Evolutionary conservation across 495 filamentous ascomycete species (phyloP), one percentile per base, ranked within the genome.

Genomic region (Polyplosphaeria fusca): DNA sequence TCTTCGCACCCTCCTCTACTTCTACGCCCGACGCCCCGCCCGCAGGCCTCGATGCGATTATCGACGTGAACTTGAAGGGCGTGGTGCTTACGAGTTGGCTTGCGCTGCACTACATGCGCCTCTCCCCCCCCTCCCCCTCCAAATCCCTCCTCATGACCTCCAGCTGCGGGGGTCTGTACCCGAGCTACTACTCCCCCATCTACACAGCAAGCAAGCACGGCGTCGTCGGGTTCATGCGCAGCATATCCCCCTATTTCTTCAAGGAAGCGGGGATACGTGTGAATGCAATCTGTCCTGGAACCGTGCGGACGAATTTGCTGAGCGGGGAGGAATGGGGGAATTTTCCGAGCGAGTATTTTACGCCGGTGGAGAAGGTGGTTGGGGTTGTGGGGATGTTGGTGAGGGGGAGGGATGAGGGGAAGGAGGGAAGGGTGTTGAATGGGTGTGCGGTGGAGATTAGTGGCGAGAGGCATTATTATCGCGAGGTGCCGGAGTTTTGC

Each of bases 241-340:
- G 42, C 23, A 67, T 71, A n/a, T 65, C 67, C 5, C 35, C 41
- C 1, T 48, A 55, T 22, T 63, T 43, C 46, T 63, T 46, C 47
- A 2, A 16, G 1, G 5, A 48, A 4, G 67, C 66, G 30, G 50
- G 63, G 1, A 60, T 71, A 26, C 47, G 67, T 11, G 60, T 65
- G 5, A 69, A 71, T 45, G 62, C 62, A 5, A 68, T 70, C 28
- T 69, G 67, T 43, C 67, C 67, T 1, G 65, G 65, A 7, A 63
- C 66, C 7, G 67, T 71, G n/a, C 44, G 50, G 55, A 69, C 69
- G 28, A 69, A 69, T 49, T 59, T 69, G 12, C 55, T 71, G 13
- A 61, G 55, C 24, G 28, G 22, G 9, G 46, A 54, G 19, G 65
- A 54, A 16, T 69, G 63, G 58, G 40, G 47, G 12, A 58, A 48